phyloP scores from a whole-genome alignment of 768 basidiomycete species.

The Leccinum aurantiacum region DNA sequence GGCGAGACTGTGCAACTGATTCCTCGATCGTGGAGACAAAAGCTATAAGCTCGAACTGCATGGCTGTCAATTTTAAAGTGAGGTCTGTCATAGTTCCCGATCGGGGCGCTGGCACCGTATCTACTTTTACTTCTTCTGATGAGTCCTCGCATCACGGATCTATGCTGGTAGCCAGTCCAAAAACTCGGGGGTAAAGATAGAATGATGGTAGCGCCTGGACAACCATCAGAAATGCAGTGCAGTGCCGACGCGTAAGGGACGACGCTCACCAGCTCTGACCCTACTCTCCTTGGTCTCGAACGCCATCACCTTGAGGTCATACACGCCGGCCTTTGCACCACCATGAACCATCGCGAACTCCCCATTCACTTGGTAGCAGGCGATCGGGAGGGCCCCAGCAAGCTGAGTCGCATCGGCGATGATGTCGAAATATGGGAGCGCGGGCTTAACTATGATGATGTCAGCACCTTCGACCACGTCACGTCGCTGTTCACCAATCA shows the following conservation, averaged over 20 bases:
- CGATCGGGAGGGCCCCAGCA: slow-evolving; percentile 86
- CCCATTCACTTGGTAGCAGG: slow-evolving; percentile 96
- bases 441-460: slow-evolving; percentile 98
- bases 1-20: too few relatives aligned
- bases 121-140: neutral
- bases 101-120: too few relatives aligned
- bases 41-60: too few relatives aligned
- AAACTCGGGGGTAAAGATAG: slow-evolving; percentile 91
- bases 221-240: slow-evolving; percentile 10
- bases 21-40: too few relatives aligned
- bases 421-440: slow-evolving; percentile 94
- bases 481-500: slow-evolving; percentile 56
- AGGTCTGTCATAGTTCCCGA: too few relatives aligned
- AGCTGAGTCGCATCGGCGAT: slow-evolving; percentile 84
- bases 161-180: slow-evolving; percentile 72
- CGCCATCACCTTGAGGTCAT: slow-evolving; percentile 88
- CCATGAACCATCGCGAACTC: slow-evolving; percentile 98
- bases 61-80: too few relatives aligned
- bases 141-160: neutral
- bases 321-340: slow-evolving; percentile 91
- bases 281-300: slow-evolving; percentile 91
- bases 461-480: slow-evolving; percentile 95
- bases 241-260: neutral
- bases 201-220: slow-evolving; percentile 83
- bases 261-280: slow-evolving; percentile 78